These are phyloP conservation scores for Salix purpurea DNA, from an alignment of 345 rosid species.

Conservation along the genomic window DNA sequence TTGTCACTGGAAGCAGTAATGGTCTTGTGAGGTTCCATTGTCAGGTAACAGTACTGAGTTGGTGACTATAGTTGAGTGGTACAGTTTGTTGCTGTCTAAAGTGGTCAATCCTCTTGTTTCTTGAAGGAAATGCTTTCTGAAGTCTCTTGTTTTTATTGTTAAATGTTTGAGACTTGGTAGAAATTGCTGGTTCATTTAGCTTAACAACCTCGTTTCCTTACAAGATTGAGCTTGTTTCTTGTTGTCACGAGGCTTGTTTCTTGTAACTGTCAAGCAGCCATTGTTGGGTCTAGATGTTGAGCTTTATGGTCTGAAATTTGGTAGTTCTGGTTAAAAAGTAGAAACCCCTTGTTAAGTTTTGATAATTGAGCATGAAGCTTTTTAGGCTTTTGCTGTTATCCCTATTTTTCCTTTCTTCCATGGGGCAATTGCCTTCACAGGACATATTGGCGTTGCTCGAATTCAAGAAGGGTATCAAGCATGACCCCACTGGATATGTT, in stretches of 20 bases:
- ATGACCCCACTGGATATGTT: constrained; percentile 96
- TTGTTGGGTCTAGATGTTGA: constrained; percentile 3
- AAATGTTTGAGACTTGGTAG: constrained; percentile 8
- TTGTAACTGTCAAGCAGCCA: not conserved
- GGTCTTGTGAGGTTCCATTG: constrained; percentile 12
- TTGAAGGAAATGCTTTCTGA: constrained; percentile 7
- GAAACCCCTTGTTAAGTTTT: not conserved
- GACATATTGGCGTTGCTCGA: constrained; percentile 90
- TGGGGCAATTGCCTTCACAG: constrained; percentile 95
- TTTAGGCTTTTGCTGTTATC: constrained; percentile 42
- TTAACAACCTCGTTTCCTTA: not conserved
- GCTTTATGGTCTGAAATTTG: constrained; percentile 19
- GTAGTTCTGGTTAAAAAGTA: constrained; percentile 14
- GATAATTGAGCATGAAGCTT: constrained; percentile 45
- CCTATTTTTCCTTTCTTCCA: constrained; percentile 40
- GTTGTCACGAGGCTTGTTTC: not conserved
- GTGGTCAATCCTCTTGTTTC: not conserved
- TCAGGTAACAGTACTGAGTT: constrained; percentile 20
- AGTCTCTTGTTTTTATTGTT: not conserved
- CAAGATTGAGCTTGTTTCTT: constrained; percentile 10
- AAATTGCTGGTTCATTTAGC: constrained; percentile 8
- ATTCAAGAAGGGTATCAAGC: constrained; percentile 90
- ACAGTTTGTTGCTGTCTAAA: not conserved
- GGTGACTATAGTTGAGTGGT: not conserved
- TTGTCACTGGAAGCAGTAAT: constrained; percentile 24